phyloP scores from a whole-genome alignment of 78 protist genomes.

The Creolimax fragrantissima region DNA sequence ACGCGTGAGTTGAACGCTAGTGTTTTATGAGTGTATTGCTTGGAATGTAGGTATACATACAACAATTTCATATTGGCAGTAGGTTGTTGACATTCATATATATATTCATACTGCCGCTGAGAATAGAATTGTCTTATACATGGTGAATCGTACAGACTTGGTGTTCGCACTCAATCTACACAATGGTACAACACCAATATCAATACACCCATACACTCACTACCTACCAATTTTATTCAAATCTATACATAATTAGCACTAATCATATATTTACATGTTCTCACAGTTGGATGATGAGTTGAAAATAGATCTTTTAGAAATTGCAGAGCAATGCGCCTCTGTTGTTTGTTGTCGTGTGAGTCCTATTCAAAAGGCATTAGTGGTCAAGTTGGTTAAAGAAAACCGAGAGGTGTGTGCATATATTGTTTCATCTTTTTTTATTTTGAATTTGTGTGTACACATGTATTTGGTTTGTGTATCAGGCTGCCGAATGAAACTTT shows the following conservation, averaged over 20 bases:
- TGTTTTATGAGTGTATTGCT: too few relatives aligned
- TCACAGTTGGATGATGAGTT: background rate
- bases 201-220: background rate
- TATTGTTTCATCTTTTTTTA: background rate
- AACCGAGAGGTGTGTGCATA: background rate
- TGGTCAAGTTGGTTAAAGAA: conserved; percentile 43
- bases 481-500: too few relatives aligned
- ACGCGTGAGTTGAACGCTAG: too few relatives aligned
- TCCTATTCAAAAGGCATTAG: conserved; percentile 75
- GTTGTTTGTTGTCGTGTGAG: conserved; percentile 84
- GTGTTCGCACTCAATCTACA: background rate
- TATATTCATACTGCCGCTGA: too few relatives aligned
- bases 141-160: too few relatives aligned
- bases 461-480: too few relatives aligned
- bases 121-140: too few relatives aligned
- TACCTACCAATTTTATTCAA: background rate
- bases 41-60: too few relatives aligned
- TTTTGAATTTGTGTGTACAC: background rate
- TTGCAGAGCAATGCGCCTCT: conserved; percentile 38
- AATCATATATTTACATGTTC: background rate
- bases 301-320: background rate
- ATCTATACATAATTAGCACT: background rate
- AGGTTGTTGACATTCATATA: too few relatives aligned
- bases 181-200: background rate
- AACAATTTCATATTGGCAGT: too few relatives aligned